Base-by-base conservation (phyloP, 2,329 filamentous ascomycete genomes). In the Chrysosporium queenslandicum region DNA sequence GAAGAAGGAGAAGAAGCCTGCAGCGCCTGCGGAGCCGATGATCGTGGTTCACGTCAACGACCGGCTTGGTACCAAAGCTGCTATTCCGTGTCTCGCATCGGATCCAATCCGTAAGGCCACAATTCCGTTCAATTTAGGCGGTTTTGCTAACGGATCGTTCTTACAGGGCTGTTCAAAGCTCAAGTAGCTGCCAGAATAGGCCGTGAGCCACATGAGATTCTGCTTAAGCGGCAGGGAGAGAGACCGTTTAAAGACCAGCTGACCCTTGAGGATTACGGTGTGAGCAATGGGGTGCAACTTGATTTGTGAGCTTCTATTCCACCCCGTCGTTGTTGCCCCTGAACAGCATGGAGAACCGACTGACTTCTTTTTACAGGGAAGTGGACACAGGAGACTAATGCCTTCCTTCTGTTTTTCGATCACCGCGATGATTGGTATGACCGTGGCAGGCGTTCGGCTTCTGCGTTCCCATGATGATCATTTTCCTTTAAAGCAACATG, bases 21-120 rank as follows among this genome's bases (percentile, higher is more conserved):
- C 64, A 6, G 56, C 66, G 27, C 68, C 65, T 36, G 71, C 75
- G 4, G 85, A 94, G 64, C 84, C 88, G 53, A 94, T 96, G 85
- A 96, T 97, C 59, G 80, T 94, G 48, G 90, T 97, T 16, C 82
- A 91, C 63, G 82, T 97, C 64, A 97, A 97, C 67, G 91, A 97
- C 69, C 80, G 91, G n/a, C 74, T 97, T 32, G 91, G 91, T 11
- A 96, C 91, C n/a, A 95, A 95, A 64, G 87, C 90, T 14, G 85
- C 87, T 49, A 92, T 97, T 58, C 91, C 91, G 0, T 96, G 90
- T 66, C 75, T 95, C 53, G 83, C 87, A 0, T 85, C 82, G 2
- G 91, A 97, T 70, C 83, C 83, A 6, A 83, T 96, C 58, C 84
- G 72, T 72, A 54, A 61, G 70, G 32, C 23, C 14, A 43, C 30